Evolutionary conservation across 495 filamentous ascomycete genomes (phyloP).

Genomic region (Hypomontagnella monticulosa): DNA sequence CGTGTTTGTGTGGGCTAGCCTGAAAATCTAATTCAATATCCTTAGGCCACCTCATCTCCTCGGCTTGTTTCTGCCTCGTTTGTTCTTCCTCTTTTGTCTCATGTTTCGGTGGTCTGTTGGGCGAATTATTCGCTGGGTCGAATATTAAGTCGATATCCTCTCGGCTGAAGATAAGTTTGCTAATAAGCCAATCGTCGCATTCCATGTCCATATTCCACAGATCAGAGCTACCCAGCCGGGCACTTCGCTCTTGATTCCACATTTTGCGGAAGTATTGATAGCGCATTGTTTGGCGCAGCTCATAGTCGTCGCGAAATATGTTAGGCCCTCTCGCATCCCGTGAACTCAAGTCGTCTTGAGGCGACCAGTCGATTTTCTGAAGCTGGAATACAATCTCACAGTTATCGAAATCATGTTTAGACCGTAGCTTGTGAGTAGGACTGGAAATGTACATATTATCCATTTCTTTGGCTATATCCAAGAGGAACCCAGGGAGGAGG

Average conservation of each 20-base stretch:
- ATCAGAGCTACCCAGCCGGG: conserved; percentile 8
- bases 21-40: conserved; percentile 31
- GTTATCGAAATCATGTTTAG: conserved; percentile 45
- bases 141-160: conserved; percentile 53
- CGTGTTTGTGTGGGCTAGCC: conserved; percentile 25
- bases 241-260: conserved; percentile 36
- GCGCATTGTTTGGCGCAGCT: conserved; percentile 47
- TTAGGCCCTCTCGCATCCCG: conserved; percentile 19
- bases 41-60: conserved; percentile 28
- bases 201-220: conserved; percentile 34
- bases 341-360: conserved; percentile 26
- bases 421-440: conserved; percentile 48
- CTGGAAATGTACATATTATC: conserved; percentile 63
- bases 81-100: conserved; percentile 28
- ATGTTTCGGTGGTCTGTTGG: background rate
- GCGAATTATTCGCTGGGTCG: conserved; percentile 1
- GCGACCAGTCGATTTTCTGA: conserved; percentile 37
- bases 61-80: conserved; percentile 20
- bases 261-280: conserved; percentile 47
- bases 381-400: conserved; percentile 64
- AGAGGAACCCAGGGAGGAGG: conserved; percentile 57
- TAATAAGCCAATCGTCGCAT: conserved; percentile 55
- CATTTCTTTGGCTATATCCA: conserved; percentile 61
- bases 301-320: conserved; percentile 37
- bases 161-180: conserved; percentile 61